Base-by-base conservation (phyloP, 768 basidiomycete genomes). In the Collybia mongolica region DNA sequence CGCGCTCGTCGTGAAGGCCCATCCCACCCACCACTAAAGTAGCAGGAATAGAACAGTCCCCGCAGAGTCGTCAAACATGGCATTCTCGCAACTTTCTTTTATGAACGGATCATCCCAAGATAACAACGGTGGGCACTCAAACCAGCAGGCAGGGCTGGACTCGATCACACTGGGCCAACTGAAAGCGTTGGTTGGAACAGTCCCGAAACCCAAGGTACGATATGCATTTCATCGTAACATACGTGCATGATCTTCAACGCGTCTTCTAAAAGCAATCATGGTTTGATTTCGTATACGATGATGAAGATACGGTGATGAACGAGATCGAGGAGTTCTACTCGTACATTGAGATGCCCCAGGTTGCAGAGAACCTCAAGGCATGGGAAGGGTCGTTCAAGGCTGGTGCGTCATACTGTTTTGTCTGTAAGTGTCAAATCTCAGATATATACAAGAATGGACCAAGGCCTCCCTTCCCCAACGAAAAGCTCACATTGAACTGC, bases 301-400 rank as follows among this genome's bases (percentile, higher is more conserved):
- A 98, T 66, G 94, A 96, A 62, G 93, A 97, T 68, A 94, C 91
- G 4, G 84, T 98, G 17, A 86, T 96, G 80, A 88, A 90, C 60
- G 97, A 99, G 66, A 86, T 99, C 35, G 91, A 98, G 51, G 97
- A 99, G 69, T 98, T 98, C 71, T 98, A 96, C 68, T 92, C 93
- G 18, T 99, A 97, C 69, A 85, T 93, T 53, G 96, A 98, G 73
- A 91, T 93, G 82, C 82, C 89, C 0, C 90, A 94, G 64, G 86
- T 93, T 18, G 83, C 82, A 2, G 90, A 92, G 73, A 92, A 93
- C 64, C 73, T 91, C 55, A 87, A 84, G 61, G 88, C 90, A 39
- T 97, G 93, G 89, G 82, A 88, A 60, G 86, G 86, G 35, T 91
- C 88, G 38, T 95, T 89, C 64, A 70, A 77, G 24, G 83, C 83